Evolutionary conservation across 2,329 filamentous ascomycete species (phyloP).

Genomic region (Xylaria arbuscula): DNA sequence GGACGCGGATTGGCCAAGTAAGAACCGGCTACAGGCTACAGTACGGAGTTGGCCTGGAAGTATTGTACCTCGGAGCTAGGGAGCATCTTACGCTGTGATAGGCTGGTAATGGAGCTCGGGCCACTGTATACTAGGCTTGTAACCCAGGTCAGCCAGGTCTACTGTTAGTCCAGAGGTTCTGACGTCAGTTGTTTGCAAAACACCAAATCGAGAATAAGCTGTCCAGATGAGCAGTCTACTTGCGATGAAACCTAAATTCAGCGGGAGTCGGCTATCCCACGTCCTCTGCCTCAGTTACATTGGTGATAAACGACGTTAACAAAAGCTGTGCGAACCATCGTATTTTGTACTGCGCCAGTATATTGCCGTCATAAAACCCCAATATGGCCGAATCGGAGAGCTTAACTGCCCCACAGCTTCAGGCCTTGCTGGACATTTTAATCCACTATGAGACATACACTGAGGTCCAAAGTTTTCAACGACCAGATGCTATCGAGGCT

Average conservation of each 20-base stretch:
- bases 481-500: constrained; percentile 68
- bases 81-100: background rate
- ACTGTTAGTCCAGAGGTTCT: background rate
- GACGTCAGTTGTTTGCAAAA: constrained; percentile 16
- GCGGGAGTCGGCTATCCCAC: background rate
- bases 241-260: background rate
- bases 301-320: background rate
- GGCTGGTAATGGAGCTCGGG: background rate
- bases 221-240: background rate
- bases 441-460: constrained; percentile 69
- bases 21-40: too few relatives aligned
- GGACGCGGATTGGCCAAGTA: too few relatives aligned
- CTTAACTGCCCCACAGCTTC: constrained; percentile 56
- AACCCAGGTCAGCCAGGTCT: background rate
- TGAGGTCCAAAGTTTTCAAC: constrained; percentile 79
- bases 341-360: background rate
- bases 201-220: background rate
- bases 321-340: background rate
- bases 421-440: constrained; percentile 69
- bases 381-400: constrained; percentile 22
- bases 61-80: too few relatives aligned
- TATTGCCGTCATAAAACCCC: background rate
- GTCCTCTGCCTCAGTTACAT: background rate
- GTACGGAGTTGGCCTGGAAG: too few relatives aligned
- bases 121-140: background rate